These are phyloP conservation scores for Hortiboletus campestris DNA, from an alignment of 768 basidiomycete species.

Conservation along the genomic window DNA sequence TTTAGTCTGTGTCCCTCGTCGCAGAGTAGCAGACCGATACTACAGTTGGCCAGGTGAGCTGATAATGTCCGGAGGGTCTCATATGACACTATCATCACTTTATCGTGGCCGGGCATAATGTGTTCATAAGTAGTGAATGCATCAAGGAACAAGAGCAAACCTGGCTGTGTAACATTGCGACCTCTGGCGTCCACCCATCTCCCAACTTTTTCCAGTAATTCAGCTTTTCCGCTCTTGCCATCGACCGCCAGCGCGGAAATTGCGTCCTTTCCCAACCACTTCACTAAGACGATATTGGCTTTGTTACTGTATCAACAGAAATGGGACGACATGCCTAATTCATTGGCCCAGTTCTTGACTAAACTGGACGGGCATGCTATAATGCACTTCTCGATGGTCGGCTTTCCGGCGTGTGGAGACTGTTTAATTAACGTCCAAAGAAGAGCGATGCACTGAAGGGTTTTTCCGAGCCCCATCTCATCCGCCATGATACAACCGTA, in stretches of 20 bases:
- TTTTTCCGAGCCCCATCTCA: slow-evolving; percentile 98
- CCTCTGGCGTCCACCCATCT: slow-evolving; percentile 91
- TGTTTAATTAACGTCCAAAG: slow-evolving; percentile 96
- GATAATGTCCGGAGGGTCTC: slow-evolving; percentile 87
- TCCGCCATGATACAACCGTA: slow-evolving; percentile 99
- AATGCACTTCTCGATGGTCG: slow-evolving; percentile 94
- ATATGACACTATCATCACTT: slow-evolving; percentile 99
- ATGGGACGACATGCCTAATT: slow-evolving; percentile 64
- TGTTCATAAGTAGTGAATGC: neutral
- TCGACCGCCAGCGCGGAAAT: slow-evolving; percentile 86
- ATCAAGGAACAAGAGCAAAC: slow-evolving; percentile 38
- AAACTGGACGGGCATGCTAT: slow-evolving; percentile 96
- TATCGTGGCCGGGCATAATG: neutral
- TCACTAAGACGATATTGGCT: slow-evolving; percentile 48
- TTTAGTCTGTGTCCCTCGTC: slow-evolving; percentile 98
- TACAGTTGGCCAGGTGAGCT: slow-evolving; percentile 71
- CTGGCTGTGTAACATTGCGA: slow-evolving; percentile 88
- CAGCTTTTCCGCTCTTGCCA: slow-evolving; percentile 85
- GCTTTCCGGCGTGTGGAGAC: slow-evolving; percentile 82
- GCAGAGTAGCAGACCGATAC: slow-evolving; percentile 88
- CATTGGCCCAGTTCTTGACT: slow-evolving; percentile 99
- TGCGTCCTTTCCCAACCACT: slow-evolving; percentile 91
- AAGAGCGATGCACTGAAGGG: slow-evolving; percentile 93
- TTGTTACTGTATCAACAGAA: neutral
- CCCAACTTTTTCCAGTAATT: slow-evolving; percentile 72